Evolutionary conservation across 805 yeast species (phyloP).

Genomic region (Torulaspora microellipsoides): DNA sequence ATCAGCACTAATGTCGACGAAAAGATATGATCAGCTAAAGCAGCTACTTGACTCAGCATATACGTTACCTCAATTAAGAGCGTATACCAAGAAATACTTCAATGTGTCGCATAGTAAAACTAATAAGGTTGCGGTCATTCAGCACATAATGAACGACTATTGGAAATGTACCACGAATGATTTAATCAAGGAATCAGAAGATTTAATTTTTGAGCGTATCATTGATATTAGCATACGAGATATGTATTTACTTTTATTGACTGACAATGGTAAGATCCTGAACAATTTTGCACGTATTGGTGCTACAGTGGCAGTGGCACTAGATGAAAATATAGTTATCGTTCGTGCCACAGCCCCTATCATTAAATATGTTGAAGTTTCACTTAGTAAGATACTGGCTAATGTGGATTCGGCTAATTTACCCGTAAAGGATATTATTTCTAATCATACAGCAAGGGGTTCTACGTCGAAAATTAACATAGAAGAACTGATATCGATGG

Average conservation of each 20-base stretch:
- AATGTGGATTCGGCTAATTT: constrained; percentile 22
- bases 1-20: constrained; percentile 17
- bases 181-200: constrained; percentile 17
- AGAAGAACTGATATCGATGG: constrained; percentile 16
- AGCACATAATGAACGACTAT: constrained; percentile 13
- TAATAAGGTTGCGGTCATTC: constrained; percentile 16
- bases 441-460: constrained; percentile 14
- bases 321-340: constrained; percentile 27
- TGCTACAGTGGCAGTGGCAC: constrained; percentile 26
- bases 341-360: constrained; percentile 24
- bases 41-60: constrained; percentile 23
- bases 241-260: constrained; percentile 27
- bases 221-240: constrained; percentile 24
- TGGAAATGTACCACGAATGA: constrained; percentile 24
- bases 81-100: constrained; percentile 17
- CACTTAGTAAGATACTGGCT: constrained; percentile 26
- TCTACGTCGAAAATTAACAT: constrained; percentile 4
- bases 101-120: constrained; percentile 8
- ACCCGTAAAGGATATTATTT: constrained; percentile 15
- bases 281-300: constrained; percentile 31
- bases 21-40: constrained; percentile 19
- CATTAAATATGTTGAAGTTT: constrained; percentile 30
- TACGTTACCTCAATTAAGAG: constrained; percentile 27
- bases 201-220: constrained; percentile 22
- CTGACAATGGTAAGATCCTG: constrained; percentile 33